phyloP scores from a whole-genome alignment of 164 flowering plant species.

The Dillenia suffruticosa region DNA sequence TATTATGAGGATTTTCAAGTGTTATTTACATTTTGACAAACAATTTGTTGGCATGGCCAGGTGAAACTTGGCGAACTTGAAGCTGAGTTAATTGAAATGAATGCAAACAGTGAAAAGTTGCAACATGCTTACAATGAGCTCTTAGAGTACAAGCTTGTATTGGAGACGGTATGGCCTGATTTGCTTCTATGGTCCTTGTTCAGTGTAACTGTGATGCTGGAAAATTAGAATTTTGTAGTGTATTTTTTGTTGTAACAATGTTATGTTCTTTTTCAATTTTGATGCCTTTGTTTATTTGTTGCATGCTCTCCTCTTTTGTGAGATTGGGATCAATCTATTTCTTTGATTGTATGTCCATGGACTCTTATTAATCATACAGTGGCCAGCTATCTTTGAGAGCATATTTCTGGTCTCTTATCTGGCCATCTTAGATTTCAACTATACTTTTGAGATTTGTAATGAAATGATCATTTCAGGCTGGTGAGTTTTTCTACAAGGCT shows the following conservation, averaged over 20 bases:
- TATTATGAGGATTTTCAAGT: background rate
- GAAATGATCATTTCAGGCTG: constrained; percentile 50
- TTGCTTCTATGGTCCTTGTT: constrained; percentile 2
- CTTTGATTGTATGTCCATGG: too few species aligned
- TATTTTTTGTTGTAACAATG: too few species aligned
- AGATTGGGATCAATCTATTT: too few species aligned
- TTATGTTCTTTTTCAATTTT: too few species aligned
- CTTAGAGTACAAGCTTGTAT: constrained; percentile 78
- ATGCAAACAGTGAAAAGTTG: constrained; percentile 81
- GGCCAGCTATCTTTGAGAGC: too few species aligned
- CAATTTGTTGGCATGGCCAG: constrained; percentile 24
- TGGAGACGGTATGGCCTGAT: constrained; percentile 62
- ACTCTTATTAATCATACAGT: too few species aligned
- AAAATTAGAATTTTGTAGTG: too few species aligned
- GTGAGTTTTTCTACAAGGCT: constrained; percentile 76
- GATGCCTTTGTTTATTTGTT: too few species aligned
- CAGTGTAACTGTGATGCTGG: too few species aligned
- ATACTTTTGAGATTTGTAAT: background rate
- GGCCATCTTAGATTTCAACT: background rate
- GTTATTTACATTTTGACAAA: background rate
- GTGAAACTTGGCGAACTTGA: constrained; percentile 93
- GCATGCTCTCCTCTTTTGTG: too few species aligned
- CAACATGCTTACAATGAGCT: constrained; percentile 87
- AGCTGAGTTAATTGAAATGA: constrained; percentile 85
- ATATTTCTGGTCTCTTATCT: too few species aligned